Conservation (phyloP, 2,329 filamentous ascomycete genomes). For the Tolypocladium sp. region DNA sequence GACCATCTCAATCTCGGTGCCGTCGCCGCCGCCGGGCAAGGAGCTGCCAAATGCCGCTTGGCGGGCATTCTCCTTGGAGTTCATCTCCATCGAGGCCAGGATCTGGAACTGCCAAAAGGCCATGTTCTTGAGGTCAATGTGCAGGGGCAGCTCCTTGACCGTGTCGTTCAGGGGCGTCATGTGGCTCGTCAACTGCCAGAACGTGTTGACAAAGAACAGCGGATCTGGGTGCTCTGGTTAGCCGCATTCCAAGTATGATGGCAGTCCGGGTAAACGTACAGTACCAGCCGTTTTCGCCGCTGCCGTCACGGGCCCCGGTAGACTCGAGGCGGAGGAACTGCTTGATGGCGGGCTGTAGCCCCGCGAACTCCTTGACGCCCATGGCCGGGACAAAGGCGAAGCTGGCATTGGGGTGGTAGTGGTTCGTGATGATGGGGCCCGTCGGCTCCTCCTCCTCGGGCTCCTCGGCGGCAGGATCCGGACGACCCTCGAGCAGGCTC, state of each 20-base stretch:
- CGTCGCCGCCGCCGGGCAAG: slow-evolving; percentile 72
- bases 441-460: slow-evolving; percentile 44
- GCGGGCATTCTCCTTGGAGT: slow-evolving; percentile 72
- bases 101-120: slow-evolving; percentile 84
- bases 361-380: slow-evolving; percentile 58
- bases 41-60: slow-evolving; percentile 67
- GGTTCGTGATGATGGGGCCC: slow-evolving; percentile 68
- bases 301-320: slow-evolving; percentile 71
- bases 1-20: slow-evolving; percentile 91
- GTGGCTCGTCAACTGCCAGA: slow-evolving; percentile 89
- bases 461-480: slow-evolving; percentile 29
- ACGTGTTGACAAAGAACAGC: slow-evolving; percentile 85
- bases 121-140: slow-evolving; percentile 75
- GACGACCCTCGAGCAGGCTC: slow-evolving; percentile 61
- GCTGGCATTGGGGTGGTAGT: slow-evolving; percentile 93
- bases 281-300: slow-evolving; percentile 89
- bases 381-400: slow-evolving; percentile 77
- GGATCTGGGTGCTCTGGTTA: slow-evolving; percentile 41
- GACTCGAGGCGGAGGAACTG: slow-evolving; percentile 73
- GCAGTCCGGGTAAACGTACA: slow-evolving; percentile 28
- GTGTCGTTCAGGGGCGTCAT: slow-evolving; percentile 92
- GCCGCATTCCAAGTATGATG: background rate
- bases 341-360: slow-evolving; percentile 63
- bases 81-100: slow-evolving; percentile 76
- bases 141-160: slow-evolving; percentile 70